Evolutionary conservation across 2,329 filamentous ascomycete genomes (phyloP).

Genomic region (Paecilomyces formosus): DNA sequence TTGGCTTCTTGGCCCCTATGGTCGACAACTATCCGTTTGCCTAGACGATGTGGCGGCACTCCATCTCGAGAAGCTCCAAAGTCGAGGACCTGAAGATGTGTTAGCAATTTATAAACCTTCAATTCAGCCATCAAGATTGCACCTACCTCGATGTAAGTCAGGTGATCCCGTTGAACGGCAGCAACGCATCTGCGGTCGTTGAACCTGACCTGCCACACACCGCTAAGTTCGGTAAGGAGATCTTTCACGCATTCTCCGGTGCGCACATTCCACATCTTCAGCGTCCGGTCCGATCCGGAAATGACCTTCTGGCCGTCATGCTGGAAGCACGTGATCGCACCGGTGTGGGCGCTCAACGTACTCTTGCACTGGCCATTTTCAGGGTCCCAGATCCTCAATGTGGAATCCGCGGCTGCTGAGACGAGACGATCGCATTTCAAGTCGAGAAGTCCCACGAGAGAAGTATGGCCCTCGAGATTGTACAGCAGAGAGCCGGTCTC

Average conservation of each 20-base stretch:
- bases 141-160: constrained; percentile 93
- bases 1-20: constrained; percentile 30
- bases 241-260: constrained; percentile 90
- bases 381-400: constrained; percentile 92
- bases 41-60: constrained; percentile 66
- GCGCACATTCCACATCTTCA: constrained; percentile 98
- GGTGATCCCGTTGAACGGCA: constrained; percentile 82
- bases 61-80: constrained; percentile 93
- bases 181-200: constrained; percentile 92
- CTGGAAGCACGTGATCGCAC: constrained; percentile 97
- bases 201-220: constrained; percentile 99
- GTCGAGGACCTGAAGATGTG: constrained; percentile 69
- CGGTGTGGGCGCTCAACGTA: constrained; percentile 85
- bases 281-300: constrained; percentile 84
- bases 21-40: constrained; percentile 59
- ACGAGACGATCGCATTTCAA: constrained; percentile 84
- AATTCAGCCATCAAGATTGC: background rate
- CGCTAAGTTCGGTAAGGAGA: constrained; percentile 82
- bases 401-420: constrained; percentile 91
- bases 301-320: constrained; percentile 96
- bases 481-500: constrained; percentile 77
- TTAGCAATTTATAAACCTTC: constrained; percentile 7
- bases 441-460: constrained; percentile 86
- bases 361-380: constrained; percentile 86
- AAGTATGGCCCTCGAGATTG: constrained; percentile 85